phyloP scores from a whole-genome alignment of 352 stramenopile species.

The Saprolegnia parasitica region DNA sequence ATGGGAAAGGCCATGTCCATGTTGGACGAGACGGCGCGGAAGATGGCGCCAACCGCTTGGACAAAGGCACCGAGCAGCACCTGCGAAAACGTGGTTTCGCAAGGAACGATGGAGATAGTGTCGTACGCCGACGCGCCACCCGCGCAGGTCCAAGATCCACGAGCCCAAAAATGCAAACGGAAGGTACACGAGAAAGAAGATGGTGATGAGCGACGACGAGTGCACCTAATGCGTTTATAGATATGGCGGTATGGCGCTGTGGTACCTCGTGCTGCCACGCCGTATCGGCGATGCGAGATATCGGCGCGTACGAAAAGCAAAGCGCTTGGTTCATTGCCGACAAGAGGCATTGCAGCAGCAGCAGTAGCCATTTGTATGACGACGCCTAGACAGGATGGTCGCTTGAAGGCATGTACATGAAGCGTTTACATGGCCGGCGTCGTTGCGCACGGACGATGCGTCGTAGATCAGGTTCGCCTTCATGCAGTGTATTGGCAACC shows the following conservation, averaged over 20 bases:
- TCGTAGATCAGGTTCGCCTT: too few relatives aligned
- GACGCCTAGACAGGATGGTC: too few relatives aligned
- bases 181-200: slow-evolving; percentile 77
- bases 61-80: slow-evolving; percentile 51
- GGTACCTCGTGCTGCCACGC: slow-evolving; percentile 49
- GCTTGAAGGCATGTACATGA: too few relatives aligned
- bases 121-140: slow-evolving; percentile 49
- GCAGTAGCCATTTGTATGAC: slow-evolving; percentile 54
- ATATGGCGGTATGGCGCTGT: not conserved
- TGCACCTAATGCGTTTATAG: slow-evolving; percentile 37
- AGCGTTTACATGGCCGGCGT: too few relatives aligned
- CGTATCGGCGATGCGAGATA: slow-evolving; percentile 55
- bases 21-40: slow-evolving; percentile 38
- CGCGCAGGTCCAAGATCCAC: slow-evolving; percentile 77
- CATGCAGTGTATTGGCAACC: too few relatives aligned
- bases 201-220: slow-evolving; percentile 68
- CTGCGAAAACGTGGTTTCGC: not conserved
- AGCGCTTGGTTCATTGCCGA: slow-evolving; percentile 65
- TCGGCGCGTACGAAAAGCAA: slow-evolving; percentile 76
- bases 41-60: slow-evolving; percentile 43
- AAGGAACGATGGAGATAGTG: not conserved
- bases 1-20: slow-evolving; percentile 3
- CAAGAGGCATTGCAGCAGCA: slow-evolving; percentile 53
- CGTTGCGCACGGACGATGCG: too few relatives aligned
- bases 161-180: slow-evolving; percentile 77